phyloP scores from a whole-genome alignment of 2,329 filamentous ascomycete species.

The Clonostachys sp. region DNA sequence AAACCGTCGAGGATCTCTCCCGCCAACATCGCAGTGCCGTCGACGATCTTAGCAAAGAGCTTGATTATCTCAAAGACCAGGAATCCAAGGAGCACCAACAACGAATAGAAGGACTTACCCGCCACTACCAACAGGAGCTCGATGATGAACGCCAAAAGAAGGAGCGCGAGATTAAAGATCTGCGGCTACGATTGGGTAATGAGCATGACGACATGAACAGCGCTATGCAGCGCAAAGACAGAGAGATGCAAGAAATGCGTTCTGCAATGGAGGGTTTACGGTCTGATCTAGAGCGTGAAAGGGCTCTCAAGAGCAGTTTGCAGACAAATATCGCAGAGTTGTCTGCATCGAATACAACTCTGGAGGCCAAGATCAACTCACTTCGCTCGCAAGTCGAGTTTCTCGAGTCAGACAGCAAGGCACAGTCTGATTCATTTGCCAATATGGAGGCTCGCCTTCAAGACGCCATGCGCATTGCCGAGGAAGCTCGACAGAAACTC shows the following conservation, averaged over 20 bases:
- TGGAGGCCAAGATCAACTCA: constrained; percentile 72
- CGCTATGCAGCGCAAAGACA: constrained; percentile 45
- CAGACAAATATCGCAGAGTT: constrained; percentile 52
- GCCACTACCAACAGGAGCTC: constrained; percentile 58
- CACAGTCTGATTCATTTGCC: constrained; percentile 81
- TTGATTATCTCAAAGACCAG: constrained; percentile 31
- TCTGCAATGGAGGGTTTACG: constrained; percentile 37
- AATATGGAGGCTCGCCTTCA: constrained; percentile 76
- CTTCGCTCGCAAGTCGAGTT: constrained; percentile 82
- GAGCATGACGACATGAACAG: constrained; percentile 47
- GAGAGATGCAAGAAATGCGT: constrained; percentile 45
- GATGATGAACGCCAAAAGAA: constrained; percentile 58
- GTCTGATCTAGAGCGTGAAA: constrained; percentile 57
- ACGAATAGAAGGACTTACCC: constrained; percentile 60
- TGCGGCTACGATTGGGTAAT: constrained; percentile 47
- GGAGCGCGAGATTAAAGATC: constrained; percentile 60
- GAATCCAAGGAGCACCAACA: constrained; percentile 59
- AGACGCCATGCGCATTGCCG: constrained; percentile 67
- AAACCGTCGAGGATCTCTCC: constrained; percentile 24
- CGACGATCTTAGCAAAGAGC: constrained; percentile 38
- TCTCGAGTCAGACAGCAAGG: constrained; percentile 83
- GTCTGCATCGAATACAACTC: constrained; percentile 54
- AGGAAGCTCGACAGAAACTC: constrained; percentile 73
- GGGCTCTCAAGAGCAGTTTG: constrained; percentile 49
- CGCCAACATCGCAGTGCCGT: constrained; percentile 24